phyloP scores from a whole-genome alignment of 345 rosid species.

The Brassica rapa region DNA sequence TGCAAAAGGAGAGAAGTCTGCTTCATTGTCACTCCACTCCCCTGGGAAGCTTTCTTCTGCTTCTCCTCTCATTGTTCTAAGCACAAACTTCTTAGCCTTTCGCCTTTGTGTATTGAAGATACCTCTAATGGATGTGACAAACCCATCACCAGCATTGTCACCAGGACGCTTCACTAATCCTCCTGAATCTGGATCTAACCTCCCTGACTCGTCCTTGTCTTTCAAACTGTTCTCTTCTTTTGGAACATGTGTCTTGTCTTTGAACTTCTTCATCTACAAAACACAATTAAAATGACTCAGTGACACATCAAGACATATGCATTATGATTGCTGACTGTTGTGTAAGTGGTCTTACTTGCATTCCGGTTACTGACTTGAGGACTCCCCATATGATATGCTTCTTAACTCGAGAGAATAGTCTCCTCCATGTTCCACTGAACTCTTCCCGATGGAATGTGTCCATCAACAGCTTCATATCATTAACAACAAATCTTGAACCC shows the following conservation, averaged over 20 bases:
- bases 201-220: slow-evolving; percentile 67
- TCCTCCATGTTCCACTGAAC: slow-evolving; percentile 96
- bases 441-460: slow-evolving; percentile 88
- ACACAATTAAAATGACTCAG: not conserved
- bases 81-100: slow-evolving; percentile 89
- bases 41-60: slow-evolving; percentile 74
- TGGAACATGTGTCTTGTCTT: slow-evolving; percentile 74
- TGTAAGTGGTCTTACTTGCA: slow-evolving; percentile 67
- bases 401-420: slow-evolving; percentile 92
- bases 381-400: slow-evolving; percentile 98
- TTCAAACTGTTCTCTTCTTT: slow-evolving; percentile 61
- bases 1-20: slow-evolving; percentile 84
- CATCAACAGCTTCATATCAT: slow-evolving; percentile 90
- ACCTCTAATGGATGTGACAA: slow-evolving; percentile 88
- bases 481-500: slow-evolving; percentile 90
- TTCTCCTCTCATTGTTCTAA: slow-evolving; percentile 93
- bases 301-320: not conserved
- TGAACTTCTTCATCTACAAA: slow-evolving; percentile 88
- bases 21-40: slow-evolving; percentile 95
- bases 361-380: slow-evolving; percentile 91
- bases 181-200: slow-evolving; percentile 65
- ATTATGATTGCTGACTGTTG: not conserved
- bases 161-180: slow-evolving; percentile 68
- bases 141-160: slow-evolving; percentile 98
- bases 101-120: slow-evolving; percentile 88